Conservation (phyloP, 2,329 filamentous ascomycete species). For the Pseudocercospora vitis region DNA sequence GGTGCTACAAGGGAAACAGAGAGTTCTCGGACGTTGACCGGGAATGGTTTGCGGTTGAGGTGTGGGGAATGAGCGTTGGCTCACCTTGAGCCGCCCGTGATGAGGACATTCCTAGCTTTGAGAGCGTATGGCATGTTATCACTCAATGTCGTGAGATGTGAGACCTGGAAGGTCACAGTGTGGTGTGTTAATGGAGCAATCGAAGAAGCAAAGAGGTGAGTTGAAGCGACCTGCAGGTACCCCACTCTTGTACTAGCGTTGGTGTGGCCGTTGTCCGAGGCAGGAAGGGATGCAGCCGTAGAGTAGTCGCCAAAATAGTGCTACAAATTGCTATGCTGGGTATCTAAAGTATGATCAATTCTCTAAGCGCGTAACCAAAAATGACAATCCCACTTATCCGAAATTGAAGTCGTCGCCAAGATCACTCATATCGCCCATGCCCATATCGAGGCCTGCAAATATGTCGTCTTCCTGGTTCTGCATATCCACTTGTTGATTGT, state of each 20-base stretch:
- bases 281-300: not conserved
- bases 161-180: too few species aligned
- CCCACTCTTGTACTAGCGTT: not conserved
- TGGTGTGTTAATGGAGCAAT: not conserved
- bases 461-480: conserved; percentile 42
- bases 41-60: not conserved
- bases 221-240: not conserved
- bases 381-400: conserved; percentile 3
- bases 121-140: conserved; percentile 62
- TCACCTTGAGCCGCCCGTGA: conserved; percentile 65
- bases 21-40: not conserved
- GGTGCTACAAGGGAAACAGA: not conserved
- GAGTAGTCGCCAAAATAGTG: not conserved
- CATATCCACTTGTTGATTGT: conserved; percentile 29
- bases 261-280: not conserved
- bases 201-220: not conserved
- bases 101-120: conserved; percentile 60
- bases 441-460: conserved; percentile 47
- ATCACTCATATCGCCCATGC: conserved; percentile 33
- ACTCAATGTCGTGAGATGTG: not conserved
- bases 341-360: not conserved
- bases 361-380: not conserved
- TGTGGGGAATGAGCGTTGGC: conserved; percentile 16
- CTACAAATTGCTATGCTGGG: not conserved
- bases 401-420: conserved; percentile 37